phyloP scores from a whole-genome alignment of 345 rosid species.

The Arabis alpina region DNA sequence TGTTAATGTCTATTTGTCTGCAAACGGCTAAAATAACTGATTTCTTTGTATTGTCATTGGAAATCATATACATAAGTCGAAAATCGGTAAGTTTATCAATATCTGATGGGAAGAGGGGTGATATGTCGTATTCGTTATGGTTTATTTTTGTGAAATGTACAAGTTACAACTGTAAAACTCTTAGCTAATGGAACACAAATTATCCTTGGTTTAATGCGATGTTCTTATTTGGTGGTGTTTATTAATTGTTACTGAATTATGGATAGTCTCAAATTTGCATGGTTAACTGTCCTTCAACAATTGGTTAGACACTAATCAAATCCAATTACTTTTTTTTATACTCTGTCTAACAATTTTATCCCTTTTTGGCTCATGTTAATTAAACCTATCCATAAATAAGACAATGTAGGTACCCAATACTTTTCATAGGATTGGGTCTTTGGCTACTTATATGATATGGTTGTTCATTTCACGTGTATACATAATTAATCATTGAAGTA shows the following conservation, averaged over 20 bases:
- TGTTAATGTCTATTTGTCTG: no score
- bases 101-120: not conserved
- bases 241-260: not conserved
- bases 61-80: not conserved
- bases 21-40: no score
- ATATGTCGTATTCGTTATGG: constrained; percentile 8
- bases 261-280: constrained; percentile 13
- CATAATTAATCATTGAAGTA: not conserved
- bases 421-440: not conserved
- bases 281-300: not conserved
- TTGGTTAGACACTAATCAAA: constrained; percentile 14
- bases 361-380: not conserved
- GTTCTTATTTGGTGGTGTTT: constrained; percentile 7
- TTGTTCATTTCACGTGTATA: constrained; percentile 4
- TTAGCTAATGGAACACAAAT: not conserved
- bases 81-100: not conserved
- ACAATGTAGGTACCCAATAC: constrained; percentile 9
- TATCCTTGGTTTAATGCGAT: not conserved
- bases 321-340: not conserved
- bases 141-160: constrained; percentile 5
- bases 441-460: constrained; percentile 8
- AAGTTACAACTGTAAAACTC: not conserved
- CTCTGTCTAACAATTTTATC: not conserved
- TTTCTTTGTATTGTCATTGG: no score
- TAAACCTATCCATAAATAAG: constrained; percentile 6